Conservation (phyloP, 164 flowering plant species). For the Nelumbo lutea region DNA sequence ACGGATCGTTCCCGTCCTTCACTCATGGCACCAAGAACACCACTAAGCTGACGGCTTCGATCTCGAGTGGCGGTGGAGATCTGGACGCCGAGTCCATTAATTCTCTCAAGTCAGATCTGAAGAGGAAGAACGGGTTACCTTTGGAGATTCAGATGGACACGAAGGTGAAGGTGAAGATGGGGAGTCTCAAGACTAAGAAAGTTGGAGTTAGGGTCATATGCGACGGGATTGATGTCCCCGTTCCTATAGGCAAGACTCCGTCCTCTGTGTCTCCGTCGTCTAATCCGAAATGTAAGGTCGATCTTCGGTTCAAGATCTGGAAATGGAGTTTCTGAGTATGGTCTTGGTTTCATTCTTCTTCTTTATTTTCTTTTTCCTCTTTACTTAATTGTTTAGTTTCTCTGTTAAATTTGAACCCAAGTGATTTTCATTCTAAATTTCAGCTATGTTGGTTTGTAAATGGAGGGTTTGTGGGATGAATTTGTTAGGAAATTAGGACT, state of each 20-base stretch:
- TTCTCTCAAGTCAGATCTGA: slow-evolving; percentile 37
- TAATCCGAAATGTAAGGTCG: slow-evolving; percentile 45
- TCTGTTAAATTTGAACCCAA: too few relatives aligned
- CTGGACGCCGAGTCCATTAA: slow-evolving; percentile 24
- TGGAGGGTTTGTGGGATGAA: too few relatives aligned
- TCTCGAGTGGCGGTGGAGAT: slow-evolving; percentile 13
- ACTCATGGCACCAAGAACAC: slow-evolving; percentile 37
- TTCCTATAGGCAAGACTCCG: slow-evolving; percentile 24
- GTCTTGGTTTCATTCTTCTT: background rate
- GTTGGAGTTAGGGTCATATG: slow-evolving; percentile 56
- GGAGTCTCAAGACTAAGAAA: slow-evolving; percentile 49
- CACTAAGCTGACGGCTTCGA: slow-evolving; percentile 28
- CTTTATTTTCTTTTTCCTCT: background rate
- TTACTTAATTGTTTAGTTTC: too few relatives aligned
- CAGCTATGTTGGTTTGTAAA: too few relatives aligned
- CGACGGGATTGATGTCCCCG: slow-evolving; percentile 25
- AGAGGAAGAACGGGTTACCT: slow-evolving; percentile 50
- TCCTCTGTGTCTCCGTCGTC: slow-evolving; percentile 5
- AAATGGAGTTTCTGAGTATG: slow-evolving; percentile 34
- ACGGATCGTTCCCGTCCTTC: slow-evolving; percentile 27
- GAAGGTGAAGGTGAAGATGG: slow-evolving; percentile 63
- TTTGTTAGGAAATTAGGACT: too few relatives aligned
- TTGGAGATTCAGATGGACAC: slow-evolving; percentile 56
- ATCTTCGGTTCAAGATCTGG: slow-evolving; percentile 66
- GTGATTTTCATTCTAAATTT: too few relatives aligned